Percentiles rank a stretch among this genome's conserved stretches.
These are phyloP conservation scores for Lactarius sanguifluus DNA, from an alignment of 768 basidiomycete species.

Conservation along the genomic window DNA sequence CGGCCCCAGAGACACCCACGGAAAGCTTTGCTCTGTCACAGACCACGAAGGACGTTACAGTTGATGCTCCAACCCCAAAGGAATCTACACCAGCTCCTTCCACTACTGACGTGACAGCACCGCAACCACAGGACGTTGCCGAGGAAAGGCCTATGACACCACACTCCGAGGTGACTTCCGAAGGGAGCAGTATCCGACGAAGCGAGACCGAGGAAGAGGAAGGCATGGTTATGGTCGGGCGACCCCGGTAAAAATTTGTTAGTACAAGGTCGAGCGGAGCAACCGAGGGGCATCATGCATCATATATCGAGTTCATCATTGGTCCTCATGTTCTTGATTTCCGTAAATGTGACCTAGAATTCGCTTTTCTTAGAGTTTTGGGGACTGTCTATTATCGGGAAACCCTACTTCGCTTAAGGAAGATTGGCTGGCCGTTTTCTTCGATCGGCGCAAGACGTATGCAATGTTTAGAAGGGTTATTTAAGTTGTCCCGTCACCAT, in stretches of 20 bases:
- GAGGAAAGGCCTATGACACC: slow-evolving; percentile 26
- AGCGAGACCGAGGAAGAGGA: slow-evolving; percentile 86
- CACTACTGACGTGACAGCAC: slow-evolving; percentile 2
- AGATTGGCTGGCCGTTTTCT: background rate
- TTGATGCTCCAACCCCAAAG: slow-evolving; percentile 7
- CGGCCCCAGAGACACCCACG: slow-evolving; percentile 26
- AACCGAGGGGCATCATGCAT: background rate
- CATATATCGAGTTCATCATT: slow-evolving; percentile 10
- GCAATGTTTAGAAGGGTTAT: background rate
- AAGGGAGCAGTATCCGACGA: slow-evolving; percentile 38
- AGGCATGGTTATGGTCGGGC: slow-evolving; percentile 75
- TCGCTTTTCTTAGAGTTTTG: slow-evolving; percentile 3
- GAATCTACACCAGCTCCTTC: slow-evolving; percentile 21
- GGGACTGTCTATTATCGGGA: background rate
- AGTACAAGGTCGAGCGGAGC: background rate
- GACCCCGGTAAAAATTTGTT: slow-evolving; percentile 42
- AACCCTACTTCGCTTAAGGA: background rate
- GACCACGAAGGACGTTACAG: background rate
- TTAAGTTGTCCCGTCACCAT: background rate
- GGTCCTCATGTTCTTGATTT: slow-evolving; percentile 18
- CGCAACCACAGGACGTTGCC: slow-evolving; percentile 10
- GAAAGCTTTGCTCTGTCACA: background rate
- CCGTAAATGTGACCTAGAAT: slow-evolving; percentile 5
- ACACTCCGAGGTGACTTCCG: slow-evolving; percentile 36
- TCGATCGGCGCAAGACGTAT: background rate